These are phyloP conservation scores for Aspergillus sp. DNA, from an alignment of 2,329 filamentous ascomycete genomes.

Conservation along the genomic window DNA sequence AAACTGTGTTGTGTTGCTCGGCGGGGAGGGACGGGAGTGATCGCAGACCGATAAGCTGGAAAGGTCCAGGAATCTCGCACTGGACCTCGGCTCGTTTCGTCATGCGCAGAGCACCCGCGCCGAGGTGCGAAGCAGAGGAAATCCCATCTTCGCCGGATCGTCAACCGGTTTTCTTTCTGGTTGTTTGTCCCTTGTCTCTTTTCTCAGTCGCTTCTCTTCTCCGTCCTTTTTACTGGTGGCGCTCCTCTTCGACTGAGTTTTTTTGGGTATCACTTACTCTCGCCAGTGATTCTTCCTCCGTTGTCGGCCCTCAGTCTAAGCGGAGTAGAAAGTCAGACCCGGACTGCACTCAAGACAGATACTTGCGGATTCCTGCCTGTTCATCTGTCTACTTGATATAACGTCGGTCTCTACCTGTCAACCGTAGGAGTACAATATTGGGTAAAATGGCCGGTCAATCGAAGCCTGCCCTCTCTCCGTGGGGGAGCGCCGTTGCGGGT, in stretches of 20 bases:
- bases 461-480: conserved; percentile 79
- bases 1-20: conserved; percentile 14
- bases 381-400: background rate
- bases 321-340: conserved; percentile 6
- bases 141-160: conserved; percentile 4
- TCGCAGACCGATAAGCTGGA: conserved; percentile 23
- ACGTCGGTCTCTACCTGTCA: no score
- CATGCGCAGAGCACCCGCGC: conserved; percentile 31
- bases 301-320: conserved; percentile 9
- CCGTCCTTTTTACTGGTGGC: background rate
- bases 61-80: background rate
- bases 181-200: conserved; percentile 10
- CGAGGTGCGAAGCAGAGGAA: conserved; percentile 33
- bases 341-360: background rate
- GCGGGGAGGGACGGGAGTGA: conserved; percentile 25
- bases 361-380: background rate
- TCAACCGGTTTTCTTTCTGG: conserved; percentile 20
- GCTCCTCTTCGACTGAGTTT: conserved; percentile 3
- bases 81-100: conserved; percentile 41
- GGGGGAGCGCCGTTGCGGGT: conserved; percentile 90
- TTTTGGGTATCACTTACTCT: conserved; percentile 11
- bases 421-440: background rate
- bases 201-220: conserved; percentile 5
- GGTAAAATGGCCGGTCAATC: conserved; percentile 58
- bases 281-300: conserved; percentile 14